A percentile compares a stretch with the other conserved stretches of the same genome.
These are phyloP conservation scores for Dysphania ambrosioides DNA, from an alignment of 148 eudicot genomes.

Conservation along the genomic window DNA sequence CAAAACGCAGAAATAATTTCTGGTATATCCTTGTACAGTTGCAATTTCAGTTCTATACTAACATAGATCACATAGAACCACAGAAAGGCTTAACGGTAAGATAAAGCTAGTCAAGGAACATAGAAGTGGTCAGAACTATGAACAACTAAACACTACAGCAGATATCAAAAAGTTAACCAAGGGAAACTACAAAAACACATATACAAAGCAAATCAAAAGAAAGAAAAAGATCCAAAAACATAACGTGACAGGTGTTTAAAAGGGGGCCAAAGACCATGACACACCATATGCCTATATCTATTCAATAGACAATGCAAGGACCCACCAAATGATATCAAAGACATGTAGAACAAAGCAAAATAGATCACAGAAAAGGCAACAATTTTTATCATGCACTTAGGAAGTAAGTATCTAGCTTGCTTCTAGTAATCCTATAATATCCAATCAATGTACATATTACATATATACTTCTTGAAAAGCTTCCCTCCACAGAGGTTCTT, in stretches of 20 bases:
- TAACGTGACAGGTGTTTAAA: background rate
- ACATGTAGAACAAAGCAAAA: background rate
- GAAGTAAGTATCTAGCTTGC: background rate
- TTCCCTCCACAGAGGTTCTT: background rate
- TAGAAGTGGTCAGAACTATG: background rate
- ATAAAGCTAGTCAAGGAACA: background rate
- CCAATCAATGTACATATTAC: too few relatives aligned
- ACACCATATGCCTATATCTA: background rate
- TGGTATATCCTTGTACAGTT: background rate
- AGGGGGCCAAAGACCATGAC: background rate
- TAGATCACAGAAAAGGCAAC: background rate
- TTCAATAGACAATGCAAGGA: background rate
- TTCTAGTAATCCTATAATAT: too few relatives aligned
- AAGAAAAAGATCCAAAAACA: background rate
- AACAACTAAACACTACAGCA: background rate
- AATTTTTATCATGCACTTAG: background rate
- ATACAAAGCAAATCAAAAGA: background rate
- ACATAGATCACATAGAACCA: background rate
- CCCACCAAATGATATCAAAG: background rate
- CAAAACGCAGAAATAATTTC: background rate
- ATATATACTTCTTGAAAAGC: too few relatives aligned
- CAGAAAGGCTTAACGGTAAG: background rate
- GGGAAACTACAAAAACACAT: background rate
- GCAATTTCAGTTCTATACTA: background rate
- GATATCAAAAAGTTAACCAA: background rate